Evolutionary conservation across 23 red algal species (phyloP).

Genomic region (Cyanidiococcus yangmingshanensis): DNA sequence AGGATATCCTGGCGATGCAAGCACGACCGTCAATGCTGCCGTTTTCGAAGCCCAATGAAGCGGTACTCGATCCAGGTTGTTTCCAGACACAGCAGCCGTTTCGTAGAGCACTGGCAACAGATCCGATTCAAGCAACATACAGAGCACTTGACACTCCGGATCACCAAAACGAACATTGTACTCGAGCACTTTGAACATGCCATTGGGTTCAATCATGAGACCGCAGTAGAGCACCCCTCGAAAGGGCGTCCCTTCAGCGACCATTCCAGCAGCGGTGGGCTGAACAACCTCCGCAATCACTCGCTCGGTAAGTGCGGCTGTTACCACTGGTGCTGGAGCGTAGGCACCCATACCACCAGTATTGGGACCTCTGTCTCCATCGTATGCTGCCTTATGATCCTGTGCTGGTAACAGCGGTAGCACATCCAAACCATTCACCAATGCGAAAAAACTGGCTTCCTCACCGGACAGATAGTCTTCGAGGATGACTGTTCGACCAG

Average conservation of each 20-base stretch:
- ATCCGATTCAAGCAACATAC: constrained; percentile 61
- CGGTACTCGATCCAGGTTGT: constrained; percentile 14
- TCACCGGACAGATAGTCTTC: constrained; percentile 76
- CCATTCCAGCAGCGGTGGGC: constrained; percentile 83
- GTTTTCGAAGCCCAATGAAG: neutral
- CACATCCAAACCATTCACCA: constrained; percentile 61
- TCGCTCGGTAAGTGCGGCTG: constrained; percentile 21
- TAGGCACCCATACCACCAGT: constrained; percentile 98
- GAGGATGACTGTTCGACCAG: constrained; percentile 65
- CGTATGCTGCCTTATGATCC: constrained; percentile 84
- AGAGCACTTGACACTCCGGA: constrained; percentile 94
- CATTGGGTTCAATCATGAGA: constrained; percentile 52
- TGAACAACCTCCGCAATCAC: constrained; percentile 58
- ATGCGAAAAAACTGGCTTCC: constrained; percentile 86
- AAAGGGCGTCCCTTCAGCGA: constrained; percentile 57
- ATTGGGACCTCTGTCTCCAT: constrained; percentile 80
- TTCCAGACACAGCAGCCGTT: constrained; percentile 30
- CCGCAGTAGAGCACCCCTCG: constrained; percentile 76
- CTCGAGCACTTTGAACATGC: constrained; percentile 55
- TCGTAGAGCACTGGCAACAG: constrained; percentile 72
- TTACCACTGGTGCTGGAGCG: constrained; percentile 79
- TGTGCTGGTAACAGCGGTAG: constrained; percentile 89
- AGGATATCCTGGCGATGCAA: constrained; percentile 79
- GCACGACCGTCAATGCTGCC: constrained; percentile 59
- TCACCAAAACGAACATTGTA: constrained; percentile 97